A percentile compares a stretch with the other conserved stretches of the same genome.
phyloP scores from a whole-genome alignment of 768 basidiomycete genomes.

The Mycena pura region DNA sequence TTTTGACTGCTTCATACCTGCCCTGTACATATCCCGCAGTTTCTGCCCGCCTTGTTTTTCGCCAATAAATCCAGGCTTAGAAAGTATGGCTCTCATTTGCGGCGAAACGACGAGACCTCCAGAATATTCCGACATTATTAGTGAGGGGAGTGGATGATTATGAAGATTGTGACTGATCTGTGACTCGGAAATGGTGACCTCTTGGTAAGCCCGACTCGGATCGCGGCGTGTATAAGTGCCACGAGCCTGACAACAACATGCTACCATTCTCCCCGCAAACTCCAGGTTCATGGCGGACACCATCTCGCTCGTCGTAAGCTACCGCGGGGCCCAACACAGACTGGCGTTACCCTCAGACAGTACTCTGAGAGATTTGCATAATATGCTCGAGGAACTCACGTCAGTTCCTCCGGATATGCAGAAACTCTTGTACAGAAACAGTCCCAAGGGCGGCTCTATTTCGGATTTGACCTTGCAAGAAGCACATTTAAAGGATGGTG shows the following conservation, averaged over 20 bases:
- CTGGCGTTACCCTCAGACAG: constrained; percentile 57
- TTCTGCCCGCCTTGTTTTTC: constrained; percentile 33
- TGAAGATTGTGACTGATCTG: no score
- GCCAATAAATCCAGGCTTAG: constrained; percentile 36
- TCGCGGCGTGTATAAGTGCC: no score
- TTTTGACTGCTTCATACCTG: constrained; percentile 30
- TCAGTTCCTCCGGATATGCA: constrained; percentile 69
- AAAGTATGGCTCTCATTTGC: constrained; percentile 37
- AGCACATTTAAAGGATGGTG: constrained; percentile 68
- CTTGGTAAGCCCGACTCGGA: no score
- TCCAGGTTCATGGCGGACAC: constrained; percentile 22
- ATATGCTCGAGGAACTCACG: constrained; percentile 65
- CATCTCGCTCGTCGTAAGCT: constrained; percentile 41
- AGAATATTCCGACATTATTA: no score
- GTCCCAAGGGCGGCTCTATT: constrained; percentile 38
- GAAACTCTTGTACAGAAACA: constrained; percentile 78
- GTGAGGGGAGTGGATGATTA: no score
- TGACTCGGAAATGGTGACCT: no score
- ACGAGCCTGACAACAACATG: no score
- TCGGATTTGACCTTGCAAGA: constrained; percentile 38
- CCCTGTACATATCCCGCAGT: constrained; percentile 36
- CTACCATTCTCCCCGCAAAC: no score
- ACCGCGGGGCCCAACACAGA: constrained; percentile 55
- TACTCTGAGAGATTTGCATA: constrained; percentile 59
- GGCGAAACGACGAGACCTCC: constrained; percentile 37